Evolutionary conservation across 495 filamentous ascomycete genomes (phyloP).

Genomic region (Mycothermus thermophilus): DNA sequence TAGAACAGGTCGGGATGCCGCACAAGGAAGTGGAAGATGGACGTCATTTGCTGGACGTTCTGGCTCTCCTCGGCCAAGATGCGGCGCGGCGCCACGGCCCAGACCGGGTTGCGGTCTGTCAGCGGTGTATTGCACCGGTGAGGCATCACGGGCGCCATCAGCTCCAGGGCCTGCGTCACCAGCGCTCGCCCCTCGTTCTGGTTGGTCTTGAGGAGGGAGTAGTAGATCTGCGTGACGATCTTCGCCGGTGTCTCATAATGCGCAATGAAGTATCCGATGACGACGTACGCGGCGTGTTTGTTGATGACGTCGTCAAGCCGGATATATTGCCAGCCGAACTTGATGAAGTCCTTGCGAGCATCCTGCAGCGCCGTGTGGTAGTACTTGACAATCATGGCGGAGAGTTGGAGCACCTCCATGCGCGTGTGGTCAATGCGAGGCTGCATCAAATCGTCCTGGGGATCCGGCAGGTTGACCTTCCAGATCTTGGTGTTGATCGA

Average conservation of each 20-base stretch:
- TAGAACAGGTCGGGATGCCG: slow-evolving; percentile 88
- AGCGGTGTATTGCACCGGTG: slow-evolving; percentile 44
- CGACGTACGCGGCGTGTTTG: slow-evolving; percentile 94
- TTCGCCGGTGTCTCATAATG: slow-evolving; percentile 94
- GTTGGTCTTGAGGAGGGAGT: slow-evolving; percentile 77
- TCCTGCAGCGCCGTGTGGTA: slow-evolving; percentile 73
- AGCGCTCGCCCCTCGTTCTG: slow-evolving; percentile 88
- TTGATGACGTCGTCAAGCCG: slow-evolving; percentile 96
- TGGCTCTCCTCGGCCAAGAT: slow-evolving; percentile 92
- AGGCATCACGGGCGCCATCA: slow-evolving; percentile 86
- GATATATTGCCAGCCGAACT: slow-evolving; percentile 98
- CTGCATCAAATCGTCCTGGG: slow-evolving; percentile 71
- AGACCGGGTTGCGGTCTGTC: slow-evolving; percentile 43
- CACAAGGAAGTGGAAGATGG: slow-evolving; percentile 94
- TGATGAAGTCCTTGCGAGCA: slow-evolving; percentile 94
- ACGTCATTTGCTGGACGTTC: slow-evolving; percentile 90
- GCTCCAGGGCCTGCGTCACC: slow-evolving; percentile 85
- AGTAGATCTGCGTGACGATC: slow-evolving; percentile 89
- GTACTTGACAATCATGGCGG: slow-evolving; percentile 88
- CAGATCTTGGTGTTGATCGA: slow-evolving; percentile 87
- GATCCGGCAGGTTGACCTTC: slow-evolving; percentile 73
- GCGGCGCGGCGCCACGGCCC: slow-evolving; percentile 81
- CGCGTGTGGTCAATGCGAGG: slow-evolving; percentile 87
- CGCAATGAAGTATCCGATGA: slow-evolving; percentile 94
- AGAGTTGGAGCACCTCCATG: slow-evolving; percentile 90